Evolutionary conservation across 257 asterid species (phyloP).

Genomic region (Voacanga thouarsii): DNA sequence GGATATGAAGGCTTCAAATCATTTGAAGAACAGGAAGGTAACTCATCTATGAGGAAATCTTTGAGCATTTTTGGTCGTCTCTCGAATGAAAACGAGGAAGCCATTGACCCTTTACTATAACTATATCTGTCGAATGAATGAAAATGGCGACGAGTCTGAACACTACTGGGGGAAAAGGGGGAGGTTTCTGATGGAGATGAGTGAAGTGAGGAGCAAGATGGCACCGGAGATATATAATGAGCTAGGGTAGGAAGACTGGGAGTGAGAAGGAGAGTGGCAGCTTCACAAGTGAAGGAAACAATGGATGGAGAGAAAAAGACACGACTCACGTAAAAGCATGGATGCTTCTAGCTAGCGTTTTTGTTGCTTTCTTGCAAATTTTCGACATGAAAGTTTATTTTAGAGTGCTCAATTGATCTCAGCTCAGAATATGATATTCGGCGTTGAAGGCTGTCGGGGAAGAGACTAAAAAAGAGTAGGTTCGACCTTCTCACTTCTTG

Average conservation of each 20-base stretch:
- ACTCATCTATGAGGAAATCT: conserved; percentile 58
- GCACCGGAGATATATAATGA: background rate
- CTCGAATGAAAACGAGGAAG: conserved; percentile 22
- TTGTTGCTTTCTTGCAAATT: background rate
- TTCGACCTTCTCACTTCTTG: background rate
- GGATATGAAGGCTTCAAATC: conserved; percentile 13
- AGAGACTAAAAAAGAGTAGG: background rate
- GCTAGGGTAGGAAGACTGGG: background rate
- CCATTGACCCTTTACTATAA: conserved; percentile 17
- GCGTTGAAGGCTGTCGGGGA: conserved; percentile 46
- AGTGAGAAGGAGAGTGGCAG: conserved; percentile 20
- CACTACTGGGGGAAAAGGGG: background rate
- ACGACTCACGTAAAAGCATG: conserved; percentile 46
- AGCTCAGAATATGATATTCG: background rate
- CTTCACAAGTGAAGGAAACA: conserved; percentile 8
- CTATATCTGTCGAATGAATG: too few relatives aligned
- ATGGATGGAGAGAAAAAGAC: conserved; percentile 35
- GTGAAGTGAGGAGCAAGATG: background rate
- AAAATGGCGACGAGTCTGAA: background rate
- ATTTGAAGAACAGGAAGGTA: conserved; percentile 23
- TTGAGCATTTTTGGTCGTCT: conserved; percentile 63
- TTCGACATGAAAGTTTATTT: conserved; percentile 14
- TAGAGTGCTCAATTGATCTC: background rate
- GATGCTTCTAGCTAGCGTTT: conserved; percentile 31
- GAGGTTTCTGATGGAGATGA: background rate